Percentiles rank a stretch among this genome's conserved stretches.
Conservation (phyloP, 768 basidiomycete species). For the Tephrocybe sp. region DNA sequence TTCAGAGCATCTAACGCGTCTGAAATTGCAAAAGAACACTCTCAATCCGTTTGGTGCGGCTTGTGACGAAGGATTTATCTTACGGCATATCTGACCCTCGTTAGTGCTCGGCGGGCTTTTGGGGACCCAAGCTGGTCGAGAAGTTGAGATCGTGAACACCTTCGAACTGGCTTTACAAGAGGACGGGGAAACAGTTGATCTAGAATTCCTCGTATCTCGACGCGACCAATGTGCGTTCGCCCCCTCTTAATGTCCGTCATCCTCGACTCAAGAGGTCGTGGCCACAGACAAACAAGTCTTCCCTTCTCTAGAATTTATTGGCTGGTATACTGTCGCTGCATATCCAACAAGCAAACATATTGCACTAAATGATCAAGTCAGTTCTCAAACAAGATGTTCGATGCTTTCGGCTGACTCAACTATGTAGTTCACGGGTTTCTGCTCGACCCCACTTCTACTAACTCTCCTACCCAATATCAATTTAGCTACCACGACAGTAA, state of each 20-base stretch:
- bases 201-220: slow-evolving; percentile 76
- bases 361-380: slow-evolving; percentile 81
- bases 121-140: slow-evolving; percentile 90
- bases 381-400: slow-evolving; percentile 4
- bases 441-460: slow-evolving; percentile 87
- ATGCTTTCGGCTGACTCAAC: background rate
- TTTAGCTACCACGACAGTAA: slow-evolving; percentile 28
- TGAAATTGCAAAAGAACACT: slow-evolving; percentile 68
- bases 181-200: slow-evolving; percentile 64
- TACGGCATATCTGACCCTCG: background rate
- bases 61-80: background rate
- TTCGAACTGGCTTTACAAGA: slow-evolving; percentile 82
- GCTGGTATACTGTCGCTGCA: slow-evolving; percentile 93
- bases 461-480: slow-evolving; percentile 36
- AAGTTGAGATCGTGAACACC: slow-evolving; percentile 95
- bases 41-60: slow-evolving; percentile 62
- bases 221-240: slow-evolving; percentile 72
- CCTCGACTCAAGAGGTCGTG: slow-evolving; percentile 7
- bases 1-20: slow-evolving; percentile 90
- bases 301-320: slow-evolving; percentile 94
- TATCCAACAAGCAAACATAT: slow-evolving; percentile 74
- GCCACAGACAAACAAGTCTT: slow-evolving; percentile 93
- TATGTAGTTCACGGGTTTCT: slow-evolving; percentile 74
- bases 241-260: background rate
- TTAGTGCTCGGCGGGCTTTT: slow-evolving; percentile 90